A percentile compares a stretch with the other conserved stretches of the same genome.
phyloP scores from a whole-genome alignment of 2,329 filamentous ascomycete species.

The Magnaporthiopsis rhizophila region DNA sequence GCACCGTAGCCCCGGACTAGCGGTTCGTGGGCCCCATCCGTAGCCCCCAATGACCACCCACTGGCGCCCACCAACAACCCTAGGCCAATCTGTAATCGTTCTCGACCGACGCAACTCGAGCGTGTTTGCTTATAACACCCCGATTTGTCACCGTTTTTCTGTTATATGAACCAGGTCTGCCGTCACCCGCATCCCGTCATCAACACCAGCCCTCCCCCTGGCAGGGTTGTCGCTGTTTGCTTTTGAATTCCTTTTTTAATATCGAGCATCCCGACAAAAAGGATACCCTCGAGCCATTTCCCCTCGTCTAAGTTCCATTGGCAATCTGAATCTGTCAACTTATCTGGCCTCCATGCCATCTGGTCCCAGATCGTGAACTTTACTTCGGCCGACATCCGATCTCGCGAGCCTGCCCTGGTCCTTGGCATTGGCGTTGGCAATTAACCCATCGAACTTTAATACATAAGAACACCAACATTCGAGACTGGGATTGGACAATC shows the following conservation, averaged over 20 bases:
- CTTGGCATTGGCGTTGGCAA: background rate
- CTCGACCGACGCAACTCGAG: background rate
- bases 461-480: background rate
- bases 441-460: background rate
- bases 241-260: background rate
- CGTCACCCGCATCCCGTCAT: background rate
- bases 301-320: background rate
- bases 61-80: background rate
- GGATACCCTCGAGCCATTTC: background rate
- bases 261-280: background rate
- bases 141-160: background rate
- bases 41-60: background rate
- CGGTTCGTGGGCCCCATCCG: too few species aligned
- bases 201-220: background rate
- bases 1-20: background rate
- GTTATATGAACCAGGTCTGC: background rate
- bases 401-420: background rate
- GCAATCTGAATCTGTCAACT: background rate
- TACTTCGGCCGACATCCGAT: background rate
- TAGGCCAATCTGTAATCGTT: background rate
- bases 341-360: background rate
- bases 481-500: background rate
- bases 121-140: background rate
- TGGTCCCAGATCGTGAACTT: background rate
- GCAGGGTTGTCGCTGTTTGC: background rate